phyloP scores from a whole-genome alignment of 2,329 filamentous ascomycete genomes.

The Fusarium anguioides region DNA sequence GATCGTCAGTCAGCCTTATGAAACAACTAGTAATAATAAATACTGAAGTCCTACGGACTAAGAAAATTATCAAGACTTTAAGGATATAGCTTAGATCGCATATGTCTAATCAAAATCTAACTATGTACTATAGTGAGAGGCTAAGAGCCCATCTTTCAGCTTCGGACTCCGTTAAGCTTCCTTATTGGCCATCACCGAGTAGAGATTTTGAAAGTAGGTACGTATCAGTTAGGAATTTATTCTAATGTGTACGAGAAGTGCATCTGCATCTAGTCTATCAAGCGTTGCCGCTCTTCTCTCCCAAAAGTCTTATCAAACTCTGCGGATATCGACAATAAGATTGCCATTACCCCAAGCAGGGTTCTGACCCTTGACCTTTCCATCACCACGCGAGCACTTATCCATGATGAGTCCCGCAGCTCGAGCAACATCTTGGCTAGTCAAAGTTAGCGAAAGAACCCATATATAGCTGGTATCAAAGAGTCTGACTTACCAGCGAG shows the following conservation, averaged over 20 bases:
- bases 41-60: too few species aligned
- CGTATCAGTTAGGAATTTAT: neutral
- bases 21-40: too few species aligned
- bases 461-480: neutral
- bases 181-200: too few species aligned
- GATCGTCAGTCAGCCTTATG: slow-evolving; percentile 2
- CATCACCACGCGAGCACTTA: slow-evolving; percentile 6
- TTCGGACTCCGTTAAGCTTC: too few species aligned
- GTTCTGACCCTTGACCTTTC: slow-evolving; percentile 20
- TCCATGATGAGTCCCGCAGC: slow-evolving; percentile 21
- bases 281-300: neutral
- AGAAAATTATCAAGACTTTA: too few species aligned
- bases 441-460: neutral
- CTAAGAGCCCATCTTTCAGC: too few species aligned
- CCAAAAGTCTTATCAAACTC: neutral
- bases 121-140: too few species aligned
- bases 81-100: too few species aligned
- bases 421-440: slow-evolving; percentile 20
- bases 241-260: neutral
- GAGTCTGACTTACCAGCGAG: slow-evolving; percentile 2
- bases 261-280: neutral
- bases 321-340: slow-evolving; percentile 21
- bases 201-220: too few species aligned
- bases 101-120: too few species aligned
- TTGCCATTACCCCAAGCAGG: slow-evolving; percentile 21